Evolutionary conservation across 176 grass and related monocot species (phyloP).

Genomic region (Eragrostis curvula): DNA sequence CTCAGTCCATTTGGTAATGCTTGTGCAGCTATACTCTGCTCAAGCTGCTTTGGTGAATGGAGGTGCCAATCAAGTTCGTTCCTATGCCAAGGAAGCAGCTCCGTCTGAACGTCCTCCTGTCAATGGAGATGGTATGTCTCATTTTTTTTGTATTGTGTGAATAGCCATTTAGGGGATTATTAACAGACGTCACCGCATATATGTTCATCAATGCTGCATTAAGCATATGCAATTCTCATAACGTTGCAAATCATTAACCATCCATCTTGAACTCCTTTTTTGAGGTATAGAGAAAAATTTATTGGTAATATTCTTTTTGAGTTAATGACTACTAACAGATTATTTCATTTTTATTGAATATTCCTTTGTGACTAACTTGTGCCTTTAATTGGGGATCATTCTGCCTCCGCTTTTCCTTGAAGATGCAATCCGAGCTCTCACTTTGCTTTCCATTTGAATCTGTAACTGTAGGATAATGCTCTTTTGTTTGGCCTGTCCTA

Average conservation of each 20-base stretch:
- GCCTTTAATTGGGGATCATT: background rate
- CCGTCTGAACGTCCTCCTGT: constrained; percentile 54
- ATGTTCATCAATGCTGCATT: background rate
- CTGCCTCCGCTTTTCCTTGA: background rate
- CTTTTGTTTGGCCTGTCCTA: background rate
- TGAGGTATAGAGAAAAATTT: background rate
- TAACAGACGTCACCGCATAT: background rate
- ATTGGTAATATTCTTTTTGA: background rate
- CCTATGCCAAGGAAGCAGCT: constrained; percentile 67
- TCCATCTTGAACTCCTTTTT: background rate
- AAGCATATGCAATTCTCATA: background rate
- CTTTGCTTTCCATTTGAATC: background rate
- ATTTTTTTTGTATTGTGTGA: background rate
- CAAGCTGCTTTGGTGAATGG: constrained; percentile 68
- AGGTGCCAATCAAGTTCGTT: constrained; percentile 54
- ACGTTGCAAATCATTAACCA: background rate
- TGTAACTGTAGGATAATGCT: background rate
- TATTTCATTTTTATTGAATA: background rate
- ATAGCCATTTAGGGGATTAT: background rate
- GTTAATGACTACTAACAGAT: background rate
- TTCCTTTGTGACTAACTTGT: background rate
- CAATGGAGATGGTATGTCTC: constrained; percentile 75
- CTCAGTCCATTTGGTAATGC: constrained; percentile 7
- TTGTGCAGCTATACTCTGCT: constrained; percentile 71
- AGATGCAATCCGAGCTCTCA: background rate